These are phyloP conservation scores for Yamadazyma olivae DNA, from an alignment of 805 yeast genomes.

Conservation along the genomic window DNA sequence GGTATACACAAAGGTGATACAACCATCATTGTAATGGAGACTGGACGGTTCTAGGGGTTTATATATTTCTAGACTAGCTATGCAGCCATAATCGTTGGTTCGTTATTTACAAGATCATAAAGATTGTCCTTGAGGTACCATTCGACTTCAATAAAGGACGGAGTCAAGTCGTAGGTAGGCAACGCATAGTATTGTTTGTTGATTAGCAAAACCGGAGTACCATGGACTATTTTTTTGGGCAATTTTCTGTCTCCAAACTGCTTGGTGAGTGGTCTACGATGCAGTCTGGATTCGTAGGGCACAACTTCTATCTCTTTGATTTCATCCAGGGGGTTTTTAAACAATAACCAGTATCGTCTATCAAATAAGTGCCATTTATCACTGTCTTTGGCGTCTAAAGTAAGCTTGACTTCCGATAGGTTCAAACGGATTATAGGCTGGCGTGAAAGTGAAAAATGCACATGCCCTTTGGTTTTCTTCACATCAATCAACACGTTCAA, in stretches of 20 bases:
- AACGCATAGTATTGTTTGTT: neutral
- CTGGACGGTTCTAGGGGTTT: no score
- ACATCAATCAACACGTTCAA: constrained; percentile 21
- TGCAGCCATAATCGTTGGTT: no score
- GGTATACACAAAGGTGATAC: no score
- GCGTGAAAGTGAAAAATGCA: constrained; percentile 15
- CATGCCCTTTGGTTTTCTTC: constrained; percentile 2
- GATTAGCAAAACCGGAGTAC: constrained; percentile 2
- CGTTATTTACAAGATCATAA: neutral
- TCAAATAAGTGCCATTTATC: constrained; percentile 34
- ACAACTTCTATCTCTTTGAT: constrained; percentile 7
- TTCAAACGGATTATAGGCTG: constrained; percentile 16
- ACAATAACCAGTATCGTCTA: constrained; percentile 31
- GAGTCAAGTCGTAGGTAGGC: constrained; percentile 4
- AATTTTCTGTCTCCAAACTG: constrained; percentile 4
- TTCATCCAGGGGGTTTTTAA: constrained; percentile 1
- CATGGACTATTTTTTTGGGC: constrained; percentile 5
- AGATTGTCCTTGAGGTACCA: constrained; percentile 8
- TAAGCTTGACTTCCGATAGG: constrained; percentile 3
- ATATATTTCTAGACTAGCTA: no score
- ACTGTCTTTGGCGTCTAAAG: neutral
- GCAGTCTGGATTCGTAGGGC: constrained; percentile 15
- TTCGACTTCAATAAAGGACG: constrained; percentile 1
- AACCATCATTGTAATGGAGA: no score
- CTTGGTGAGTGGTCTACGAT: constrained; percentile 3